Percentiles rank a stretch among this genome's conserved stretches.
phyloP scores from a whole-genome alignment of 108 stramenopile genomes.

The Stephanodiscus triporus region DNA sequence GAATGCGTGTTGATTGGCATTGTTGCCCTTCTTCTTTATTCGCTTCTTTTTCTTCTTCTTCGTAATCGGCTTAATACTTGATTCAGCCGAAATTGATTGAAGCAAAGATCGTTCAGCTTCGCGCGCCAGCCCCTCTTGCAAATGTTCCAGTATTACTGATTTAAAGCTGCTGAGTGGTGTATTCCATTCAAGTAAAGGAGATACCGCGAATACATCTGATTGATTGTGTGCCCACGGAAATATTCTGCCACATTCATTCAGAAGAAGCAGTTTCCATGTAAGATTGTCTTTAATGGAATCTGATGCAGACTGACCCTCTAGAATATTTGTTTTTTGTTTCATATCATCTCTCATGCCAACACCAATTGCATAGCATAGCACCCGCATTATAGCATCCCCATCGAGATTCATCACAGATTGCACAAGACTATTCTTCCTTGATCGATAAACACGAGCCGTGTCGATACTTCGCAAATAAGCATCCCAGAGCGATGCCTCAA shows the following conservation, averaged over 20 bases:
- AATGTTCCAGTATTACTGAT: slow-evolving; percentile 4
- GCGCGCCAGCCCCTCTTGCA: slow-evolving; percentile 39
- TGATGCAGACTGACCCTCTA: slow-evolving; percentile 4
- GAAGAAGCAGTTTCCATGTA: slow-evolving; percentile 9
- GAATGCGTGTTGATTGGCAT: neutral
- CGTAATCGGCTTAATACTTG: slow-evolving; percentile 41
- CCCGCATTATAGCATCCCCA: slow-evolving; percentile 13
- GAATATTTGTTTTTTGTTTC: neutral
- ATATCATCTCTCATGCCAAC: slow-evolving; percentile 16
- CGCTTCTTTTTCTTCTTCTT: slow-evolving; percentile 46
- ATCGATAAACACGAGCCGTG: neutral
- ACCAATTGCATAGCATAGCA: slow-evolving; percentile 24
- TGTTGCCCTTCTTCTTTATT: slow-evolving; percentile 26
- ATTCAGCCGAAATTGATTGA: slow-evolving; percentile 18
- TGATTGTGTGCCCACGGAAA: neutral
- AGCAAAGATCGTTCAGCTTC: slow-evolving; percentile 49
- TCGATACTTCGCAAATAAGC: slow-evolving; percentile 40
- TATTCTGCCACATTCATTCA: neutral
- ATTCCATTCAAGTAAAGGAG: slow-evolving; percentile 31
- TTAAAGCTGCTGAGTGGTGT: slow-evolving; percentile 26
- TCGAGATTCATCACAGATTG: slow-evolving; percentile 15
- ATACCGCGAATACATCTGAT: slow-evolving; percentile 9
- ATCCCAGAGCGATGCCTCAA: slow-evolving; percentile 72
- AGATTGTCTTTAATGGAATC: slow-evolving; percentile 7
- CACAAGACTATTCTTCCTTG: slow-evolving; percentile 10